phyloP scores from a whole-genome alignment of 148 eudicot species.

The Silene latifolia region DNA sequence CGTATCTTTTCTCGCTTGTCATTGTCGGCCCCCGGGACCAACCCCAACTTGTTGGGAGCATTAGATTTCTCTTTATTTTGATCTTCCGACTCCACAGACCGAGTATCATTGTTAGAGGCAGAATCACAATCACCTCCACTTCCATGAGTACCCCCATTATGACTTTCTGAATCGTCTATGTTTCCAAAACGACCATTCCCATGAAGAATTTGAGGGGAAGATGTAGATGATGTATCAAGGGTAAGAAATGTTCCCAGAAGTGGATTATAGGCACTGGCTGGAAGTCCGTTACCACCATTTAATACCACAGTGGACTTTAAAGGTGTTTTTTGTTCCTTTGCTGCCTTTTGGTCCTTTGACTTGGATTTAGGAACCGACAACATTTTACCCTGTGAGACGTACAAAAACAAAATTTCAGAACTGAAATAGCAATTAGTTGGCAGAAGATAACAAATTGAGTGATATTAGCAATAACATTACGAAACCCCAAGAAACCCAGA shows the following conservation, averaged over 20 bases:
- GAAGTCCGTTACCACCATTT: slow-evolving; percentile 40
- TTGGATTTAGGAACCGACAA: slow-evolving; percentile 73
- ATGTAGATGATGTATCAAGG: slow-evolving; percentile 52
- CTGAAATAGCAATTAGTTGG: not conserved
- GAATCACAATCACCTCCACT: slow-evolving; percentile 72
- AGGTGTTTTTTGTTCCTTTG: slow-evolving; percentile 71
- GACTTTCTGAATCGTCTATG: slow-evolving; percentile 82
- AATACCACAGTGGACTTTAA: slow-evolving; percentile 52
- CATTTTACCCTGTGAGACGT: slow-evolving; percentile 40
- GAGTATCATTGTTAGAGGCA: slow-evolving; percentile 76
- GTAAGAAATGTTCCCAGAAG: slow-evolving; percentile 76
- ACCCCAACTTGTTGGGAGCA: slow-evolving; percentile 43
- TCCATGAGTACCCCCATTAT: slow-evolving; percentile 53
- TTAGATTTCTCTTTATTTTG: slow-evolving; percentile 71
- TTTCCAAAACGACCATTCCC: slow-evolving; percentile 77
- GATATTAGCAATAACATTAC: too few relatives aligned
- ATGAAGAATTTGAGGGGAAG: slow-evolving; percentile 48
- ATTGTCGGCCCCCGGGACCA: slow-evolving; percentile 74
- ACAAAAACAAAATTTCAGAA: not conserved
- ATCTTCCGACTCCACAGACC: slow-evolving; percentile 97
- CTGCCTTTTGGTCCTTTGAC: slow-evolving; percentile 76
- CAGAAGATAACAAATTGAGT: not conserved
- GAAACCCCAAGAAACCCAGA: too few relatives aligned
- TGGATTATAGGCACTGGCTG: slow-evolving; percentile 90
- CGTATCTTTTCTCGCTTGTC: slow-evolving; percentile 94